Evolutionary conservation across 2,329 filamentous ascomycete species (phyloP).

Genomic region (Botrytis porri): DNA sequence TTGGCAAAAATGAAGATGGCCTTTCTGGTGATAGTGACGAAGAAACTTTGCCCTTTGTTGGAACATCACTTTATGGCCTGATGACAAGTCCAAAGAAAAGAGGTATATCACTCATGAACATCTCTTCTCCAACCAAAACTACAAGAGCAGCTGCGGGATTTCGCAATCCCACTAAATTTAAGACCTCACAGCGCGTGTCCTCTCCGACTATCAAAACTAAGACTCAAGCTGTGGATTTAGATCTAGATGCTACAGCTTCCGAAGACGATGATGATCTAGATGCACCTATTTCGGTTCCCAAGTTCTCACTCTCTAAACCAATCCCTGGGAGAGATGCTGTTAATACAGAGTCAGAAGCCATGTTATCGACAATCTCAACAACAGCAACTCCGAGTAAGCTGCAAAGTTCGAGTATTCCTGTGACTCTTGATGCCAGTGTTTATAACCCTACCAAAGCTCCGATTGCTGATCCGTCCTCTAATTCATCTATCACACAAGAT

Average conservation of each 20-base stretch:
- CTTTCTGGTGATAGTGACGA: constrained; percentile 36
- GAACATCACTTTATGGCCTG: constrained; percentile 43
- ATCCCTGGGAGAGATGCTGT: background rate
- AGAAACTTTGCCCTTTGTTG: constrained; percentile 37
- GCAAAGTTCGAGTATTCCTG: background rate
- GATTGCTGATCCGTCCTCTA: background rate
- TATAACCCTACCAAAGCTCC: background rate
- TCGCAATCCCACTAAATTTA: constrained; percentile 23
- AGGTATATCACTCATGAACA: constrained; percentile 34
- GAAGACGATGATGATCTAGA: constrained; percentile 36
- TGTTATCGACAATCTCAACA: background rate
- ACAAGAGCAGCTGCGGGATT: constrained; percentile 39
- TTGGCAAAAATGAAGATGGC: constrained; percentile 27
- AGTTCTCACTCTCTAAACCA: constrained; percentile 17
- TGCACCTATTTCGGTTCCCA: constrained; percentile 30
- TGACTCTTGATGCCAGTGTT: too few species aligned
- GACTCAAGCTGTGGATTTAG: background rate
- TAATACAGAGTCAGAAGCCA: background rate
- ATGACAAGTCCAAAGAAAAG: constrained; percentile 44
- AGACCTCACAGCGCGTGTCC: background rate
- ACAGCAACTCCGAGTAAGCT: background rate
- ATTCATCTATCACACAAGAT: background rate
- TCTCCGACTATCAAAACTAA: constrained; percentile 1
- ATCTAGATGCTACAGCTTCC: constrained; percentile 2
- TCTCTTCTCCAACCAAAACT: constrained; percentile 24